Evolutionary conservation across 2,329 filamentous ascomycete genomes (phyloP), one percentile per base, ranked within the genome.

Genomic region (Nemania abortiva): DNA sequence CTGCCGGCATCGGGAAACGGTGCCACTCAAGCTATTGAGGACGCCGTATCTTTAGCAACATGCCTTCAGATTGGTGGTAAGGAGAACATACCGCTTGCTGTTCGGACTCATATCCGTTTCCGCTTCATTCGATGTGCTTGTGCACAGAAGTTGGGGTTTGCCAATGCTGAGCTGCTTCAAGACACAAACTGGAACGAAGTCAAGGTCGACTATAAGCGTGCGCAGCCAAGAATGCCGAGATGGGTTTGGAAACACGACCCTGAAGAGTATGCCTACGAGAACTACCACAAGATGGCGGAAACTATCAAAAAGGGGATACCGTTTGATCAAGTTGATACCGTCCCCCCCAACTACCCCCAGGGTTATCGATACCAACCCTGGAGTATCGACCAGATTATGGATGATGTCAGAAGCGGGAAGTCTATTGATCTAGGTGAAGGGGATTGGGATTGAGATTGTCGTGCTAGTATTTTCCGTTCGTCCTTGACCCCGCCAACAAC

Each of bases 1-100:
- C 75, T 82, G 11, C 81, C 82, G 0, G 79, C 81, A 5, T 82
- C 81, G 0, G 80, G 80, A 27, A 82, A 82, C 64, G 81, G 81
- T 2, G 82, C 81, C 7, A 82, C 79, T 1, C 81, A 82, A 72
- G 81, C 81, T 0, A 81, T 83, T 42, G 82, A 84, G 60, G 82
- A 84, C 66, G 81, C 80, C 18, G 72, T 81, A 31, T 81, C 79
- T 5, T 70, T 83, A 2, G 80, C 81, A 1, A 71, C 78, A 3
- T 79, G 80, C 52, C 78, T 82, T 5, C 79, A 81, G 71, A 70
- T 81, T 2, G 79, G 75, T 13, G 79, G 79, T 2, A 76, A 78
- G 63, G 70, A 74, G 6, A 74, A 77, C 52, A 72, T 79, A 11
- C 73, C 78, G 0, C 66, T 79, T 22, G 76, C 80, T 1, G 77